Evolutionary conservation across 106 monocot species (phyloP).

Genomic region (Dioscorea dumetorum): DNA sequence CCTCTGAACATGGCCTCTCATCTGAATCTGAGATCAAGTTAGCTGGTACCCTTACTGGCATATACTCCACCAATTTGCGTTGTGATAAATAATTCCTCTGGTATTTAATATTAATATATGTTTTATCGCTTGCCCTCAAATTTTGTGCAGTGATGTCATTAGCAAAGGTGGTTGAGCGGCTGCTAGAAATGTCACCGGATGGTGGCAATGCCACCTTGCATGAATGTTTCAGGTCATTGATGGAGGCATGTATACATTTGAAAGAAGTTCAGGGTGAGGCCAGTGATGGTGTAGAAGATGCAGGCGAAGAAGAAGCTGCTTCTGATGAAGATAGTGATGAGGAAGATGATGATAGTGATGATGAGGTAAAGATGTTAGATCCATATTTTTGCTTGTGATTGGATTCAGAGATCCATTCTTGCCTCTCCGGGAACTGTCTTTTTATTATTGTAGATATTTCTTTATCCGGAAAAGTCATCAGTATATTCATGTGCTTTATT

Average conservation of each 20-base stretch:
- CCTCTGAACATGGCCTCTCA: slow-evolving; percentile 31
- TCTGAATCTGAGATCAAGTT: slow-evolving; percentile 63
- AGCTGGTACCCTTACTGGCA: slow-evolving; percentile 49
- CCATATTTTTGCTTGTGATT: neutral
- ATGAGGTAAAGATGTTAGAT: slow-evolving; percentile 24
- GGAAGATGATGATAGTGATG: neutral
- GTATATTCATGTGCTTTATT: neutral
- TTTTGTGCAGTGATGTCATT: slow-evolving; percentile 49
- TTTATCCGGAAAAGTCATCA: neutral
- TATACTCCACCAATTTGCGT: neutral
- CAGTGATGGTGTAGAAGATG: slow-evolving; percentile 17
- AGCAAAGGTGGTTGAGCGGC: slow-evolving; percentile 39
- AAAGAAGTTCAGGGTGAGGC: slow-evolving; percentile 34
- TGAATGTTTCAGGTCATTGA: slow-evolving; percentile 48
- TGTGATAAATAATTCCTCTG: too few relatives aligned
- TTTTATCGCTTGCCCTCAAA: neutral
- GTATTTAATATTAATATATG: too few relatives aligned
- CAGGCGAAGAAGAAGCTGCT: slow-evolving; percentile 22
- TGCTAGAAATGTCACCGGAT: slow-evolving; percentile 21
- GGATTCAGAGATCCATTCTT: neutral
- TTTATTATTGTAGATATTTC: neutral
- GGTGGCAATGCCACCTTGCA: slow-evolving; percentile 16
- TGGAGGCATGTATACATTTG: slow-evolving; percentile 48
- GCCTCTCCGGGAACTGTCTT: neutral
- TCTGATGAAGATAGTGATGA: slow-evolving; percentile 30